A percentile compares a stretch with the other conserved stretches of the same genome.
Conservation (phyloP, 371 early-diverging fungal genomes). For the Rhizopus microsporus region DNA sequence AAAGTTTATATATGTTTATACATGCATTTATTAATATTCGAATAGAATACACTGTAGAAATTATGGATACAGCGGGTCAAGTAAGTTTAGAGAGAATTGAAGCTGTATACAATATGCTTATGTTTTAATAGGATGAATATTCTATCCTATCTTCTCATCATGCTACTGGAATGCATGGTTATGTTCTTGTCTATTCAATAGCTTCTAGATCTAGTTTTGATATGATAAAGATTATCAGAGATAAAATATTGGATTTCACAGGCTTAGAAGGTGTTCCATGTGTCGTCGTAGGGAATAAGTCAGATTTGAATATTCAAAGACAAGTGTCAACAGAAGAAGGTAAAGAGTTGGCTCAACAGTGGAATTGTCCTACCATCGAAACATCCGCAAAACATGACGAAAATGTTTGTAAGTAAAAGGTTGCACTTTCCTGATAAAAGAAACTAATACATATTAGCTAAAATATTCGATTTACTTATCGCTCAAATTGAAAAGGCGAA, state of each 20-base stretch:
- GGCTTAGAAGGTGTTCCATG: slow-evolving; percentile 90
- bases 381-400: slow-evolving; percentile 90
- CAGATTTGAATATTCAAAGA: slow-evolving; percentile 79
- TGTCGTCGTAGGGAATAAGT: slow-evolving; percentile 94
- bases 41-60: slow-evolving; percentile 83
- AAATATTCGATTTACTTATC: slow-evolving; percentile 70
- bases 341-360: slow-evolving; percentile 71
- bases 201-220: slow-evolving; percentile 85
- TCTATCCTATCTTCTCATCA: slow-evolving; percentile 90
- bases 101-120: neutral
- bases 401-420: slow-evolving; percentile 73
- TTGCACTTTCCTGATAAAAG: slow-evolving; percentile 5
- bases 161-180: slow-evolving; percentile 91
- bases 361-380: slow-evolving; percentile 87
- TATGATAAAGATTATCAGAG: slow-evolving; percentile 86
- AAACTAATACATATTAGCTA: slow-evolving; percentile 37
- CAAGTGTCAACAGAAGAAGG: slow-evolving; percentile 85
- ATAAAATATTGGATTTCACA: slow-evolving; percentile 93
- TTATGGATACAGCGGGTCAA: slow-evolving; percentile 97
- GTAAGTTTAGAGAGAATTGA: slow-evolving; percentile 37
- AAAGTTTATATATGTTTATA: neutral
- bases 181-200: slow-evolving; percentile 93
- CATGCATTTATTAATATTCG: neutral
- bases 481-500: slow-evolving; percentile 69
- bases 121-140: slow-evolving; percentile 79